Percentiles rank a stretch among this genome's conserved stretches.
Evolutionary conservation across 495 filamentous ascomycete genomes (phyloP).

Genomic region (Trichocladium antarcticum): DNA sequence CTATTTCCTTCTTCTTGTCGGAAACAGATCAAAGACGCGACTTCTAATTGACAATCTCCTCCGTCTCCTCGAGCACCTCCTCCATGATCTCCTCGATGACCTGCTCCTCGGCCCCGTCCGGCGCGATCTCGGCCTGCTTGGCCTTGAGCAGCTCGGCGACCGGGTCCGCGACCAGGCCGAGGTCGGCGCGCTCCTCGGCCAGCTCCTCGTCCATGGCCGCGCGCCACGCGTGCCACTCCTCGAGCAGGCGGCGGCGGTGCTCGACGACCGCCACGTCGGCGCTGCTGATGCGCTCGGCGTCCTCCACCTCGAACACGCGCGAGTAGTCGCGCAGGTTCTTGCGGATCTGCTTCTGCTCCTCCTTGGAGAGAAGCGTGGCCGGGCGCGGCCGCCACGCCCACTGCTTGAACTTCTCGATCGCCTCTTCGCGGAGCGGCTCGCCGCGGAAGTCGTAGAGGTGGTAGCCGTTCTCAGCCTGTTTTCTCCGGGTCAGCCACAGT

Average conservation of each 20-base stretch:
- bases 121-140: conserved; percentile 32
- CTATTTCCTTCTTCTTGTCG: no score
- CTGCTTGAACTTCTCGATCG: conserved; percentile 95
- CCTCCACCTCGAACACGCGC: conserved; percentile 88
- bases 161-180: conserved; percentile 53
- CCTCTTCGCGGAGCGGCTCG: conserved; percentile 77
- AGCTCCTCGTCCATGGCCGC: conserved; percentile 62
- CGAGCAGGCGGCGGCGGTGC: conserved; percentile 65
- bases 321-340: conserved; percentile 97
- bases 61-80: conserved; percentile 86
- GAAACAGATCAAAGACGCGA: no score
- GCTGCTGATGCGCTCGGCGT: conserved; percentile 78
- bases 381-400: conserved; percentile 89
- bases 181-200: conserved; percentile 55
- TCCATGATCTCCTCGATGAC: conserved; percentile 81
- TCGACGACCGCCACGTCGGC: conserved; percentile 91
- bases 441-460: conserved; percentile 96
- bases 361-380: conserved; percentile 73
- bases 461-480: conserved; percentile 96
- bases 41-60: conserved; percentile 49
- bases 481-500: background rate
- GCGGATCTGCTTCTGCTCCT: conserved; percentile 93
- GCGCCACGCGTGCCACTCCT: conserved; percentile 86
- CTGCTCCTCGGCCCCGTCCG: conserved; percentile 49
- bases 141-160: conserved; percentile 47